Evolutionary conservation across 805 yeast species (phyloP).

Genomic region (Ogataea ganodermae): DNA sequence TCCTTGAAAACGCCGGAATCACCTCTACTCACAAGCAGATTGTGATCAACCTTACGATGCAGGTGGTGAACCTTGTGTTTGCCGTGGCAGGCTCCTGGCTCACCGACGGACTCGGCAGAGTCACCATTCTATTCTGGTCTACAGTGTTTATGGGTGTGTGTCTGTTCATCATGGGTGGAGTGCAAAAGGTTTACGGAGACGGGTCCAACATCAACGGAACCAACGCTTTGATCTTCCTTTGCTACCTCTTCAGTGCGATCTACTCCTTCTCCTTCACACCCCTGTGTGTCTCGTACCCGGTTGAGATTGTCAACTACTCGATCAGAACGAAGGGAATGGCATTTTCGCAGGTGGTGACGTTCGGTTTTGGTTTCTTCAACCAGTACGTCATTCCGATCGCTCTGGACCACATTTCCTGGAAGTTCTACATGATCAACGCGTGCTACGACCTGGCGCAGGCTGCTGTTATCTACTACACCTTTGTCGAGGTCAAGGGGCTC

Average conservation of each 20-base stretch:
- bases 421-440: conserved; percentile 30
- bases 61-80: conserved; percentile 24
- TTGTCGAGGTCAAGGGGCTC: conserved; percentile 32
- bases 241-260: conserved; percentile 27
- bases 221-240: conserved; percentile 29
- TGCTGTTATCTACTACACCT: conserved; percentile 25
- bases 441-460: conserved; percentile 27
- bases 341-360: conserved; percentile 26
- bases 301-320: conserved; percentile 28
- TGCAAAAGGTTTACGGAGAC: conserved; percentile 24
- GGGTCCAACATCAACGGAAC: conserved; percentile 24
- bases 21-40: conserved; percentile 27
- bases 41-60: conserved; percentile 31
- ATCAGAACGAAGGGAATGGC: conserved; percentile 34
- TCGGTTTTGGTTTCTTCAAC: conserved; percentile 29
- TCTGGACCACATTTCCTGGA: conserved; percentile 26
- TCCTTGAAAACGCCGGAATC: conserved; percentile 32
- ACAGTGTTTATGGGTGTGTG: conserved; percentile 29
- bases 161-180: conserved; percentile 31
- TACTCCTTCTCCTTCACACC: conserved; percentile 32
- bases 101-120: conserved; percentile 31
- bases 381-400: conserved; percentile 36
- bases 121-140: conserved; percentile 24
- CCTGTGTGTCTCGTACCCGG: conserved; percentile 29
- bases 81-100: conserved; percentile 30